Evolutionary conservation across 805 yeast genomes (phyloP).

Genomic region (Kurtzmaniella cleridarum): DNA sequence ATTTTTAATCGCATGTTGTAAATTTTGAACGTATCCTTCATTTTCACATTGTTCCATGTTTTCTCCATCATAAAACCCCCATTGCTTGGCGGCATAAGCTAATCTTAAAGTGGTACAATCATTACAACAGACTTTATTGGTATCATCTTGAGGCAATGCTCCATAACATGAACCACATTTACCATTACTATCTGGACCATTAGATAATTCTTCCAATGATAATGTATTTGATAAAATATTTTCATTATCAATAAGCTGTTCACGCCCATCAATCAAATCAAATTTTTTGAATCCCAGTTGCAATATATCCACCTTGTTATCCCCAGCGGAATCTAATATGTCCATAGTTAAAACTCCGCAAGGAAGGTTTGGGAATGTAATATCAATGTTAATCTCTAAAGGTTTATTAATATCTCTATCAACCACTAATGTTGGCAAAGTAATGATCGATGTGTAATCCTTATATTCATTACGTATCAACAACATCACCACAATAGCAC

Average conservation of each 20-base stretch:
- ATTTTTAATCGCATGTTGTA: constrained; percentile 47
- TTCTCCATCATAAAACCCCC: constrained; percentile 90
- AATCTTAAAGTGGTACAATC: constrained; percentile 73
- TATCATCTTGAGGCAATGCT: constrained; percentile 53
- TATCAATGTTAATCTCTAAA: constrained; percentile 74
- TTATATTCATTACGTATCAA: constrained; percentile 70
- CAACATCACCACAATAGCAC: constrained; percentile 55
- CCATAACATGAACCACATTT: constrained; percentile 94
- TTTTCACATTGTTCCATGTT: constrained; percentile 85
- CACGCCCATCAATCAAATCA: constrained; percentile 52
- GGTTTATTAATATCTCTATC: constrained; percentile 75
- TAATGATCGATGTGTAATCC: constrained; percentile 63
- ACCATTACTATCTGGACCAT: constrained; percentile 18
- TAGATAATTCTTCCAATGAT: constrained; percentile 22
- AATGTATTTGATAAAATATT: constrained; percentile 16
- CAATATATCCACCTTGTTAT: constrained; percentile 66
- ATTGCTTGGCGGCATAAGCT: constrained; percentile 71
- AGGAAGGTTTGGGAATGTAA: constrained; percentile 79
- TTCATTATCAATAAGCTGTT: constrained; percentile 26
- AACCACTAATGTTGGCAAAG: constrained; percentile 81
- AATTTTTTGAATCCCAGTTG: constrained; percentile 67
- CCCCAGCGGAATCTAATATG: constrained; percentile 86
- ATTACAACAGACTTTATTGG: constrained; percentile 62
- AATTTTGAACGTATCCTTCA: constrained; percentile 72
- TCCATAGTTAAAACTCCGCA: constrained; percentile 81